phyloP scores from a whole-genome alignment of 306 rosid species.

The Dryas drummondii region DNA sequence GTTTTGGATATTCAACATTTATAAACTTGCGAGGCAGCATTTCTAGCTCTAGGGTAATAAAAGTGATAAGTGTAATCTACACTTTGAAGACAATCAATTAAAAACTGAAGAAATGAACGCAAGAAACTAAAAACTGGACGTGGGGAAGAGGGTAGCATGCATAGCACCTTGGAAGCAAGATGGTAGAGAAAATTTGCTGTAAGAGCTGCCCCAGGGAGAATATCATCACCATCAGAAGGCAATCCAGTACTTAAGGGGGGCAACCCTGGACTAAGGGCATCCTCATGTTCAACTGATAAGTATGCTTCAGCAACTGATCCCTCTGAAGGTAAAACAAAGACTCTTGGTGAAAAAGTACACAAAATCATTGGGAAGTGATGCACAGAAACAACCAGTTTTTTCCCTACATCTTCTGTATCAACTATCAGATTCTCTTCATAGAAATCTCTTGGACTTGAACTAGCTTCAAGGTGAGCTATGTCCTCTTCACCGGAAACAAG shows the following conservation, averaged over 20 bases:
- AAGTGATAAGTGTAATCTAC: slow-evolving; percentile 20
- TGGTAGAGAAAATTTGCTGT: slow-evolving; percentile 92
- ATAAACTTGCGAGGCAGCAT: not conserved
- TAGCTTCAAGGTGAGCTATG: slow-evolving; percentile 42
- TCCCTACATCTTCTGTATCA: slow-evolving; percentile 44
- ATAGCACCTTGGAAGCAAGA: slow-evolving; percentile 76
- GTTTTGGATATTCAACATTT: not conserved
- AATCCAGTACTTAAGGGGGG: slow-evolving; percentile 82
- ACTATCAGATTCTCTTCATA: slow-evolving; percentile 44
- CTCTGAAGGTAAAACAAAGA: slow-evolving; percentile 90
- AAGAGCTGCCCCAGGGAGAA: slow-evolving; percentile 82
- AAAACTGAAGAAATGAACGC: not conserved
- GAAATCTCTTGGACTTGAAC: slow-evolving; percentile 58
- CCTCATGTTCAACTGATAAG: slow-evolving; percentile 66
- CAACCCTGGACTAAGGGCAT: slow-evolving; percentile 78
- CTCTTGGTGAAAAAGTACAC: slow-evolving; percentile 88
- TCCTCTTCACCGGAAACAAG: slow-evolving; percentile 51
- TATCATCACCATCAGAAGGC: slow-evolving; percentile 77
- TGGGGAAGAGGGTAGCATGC: slow-evolving; percentile 20
- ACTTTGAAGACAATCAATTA: not conserved
- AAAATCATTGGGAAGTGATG: slow-evolving; percentile 86
- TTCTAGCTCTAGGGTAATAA: not conserved
- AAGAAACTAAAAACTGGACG: slow-evolving; percentile 14
- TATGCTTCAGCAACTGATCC: slow-evolving; percentile 78
- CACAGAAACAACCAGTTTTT: slow-evolving; percentile 72